These are phyloP conservation scores for Desmodesmus armatus DNA, from an alignment of 139 green algal species.

Conservation along the genomic window DNA sequence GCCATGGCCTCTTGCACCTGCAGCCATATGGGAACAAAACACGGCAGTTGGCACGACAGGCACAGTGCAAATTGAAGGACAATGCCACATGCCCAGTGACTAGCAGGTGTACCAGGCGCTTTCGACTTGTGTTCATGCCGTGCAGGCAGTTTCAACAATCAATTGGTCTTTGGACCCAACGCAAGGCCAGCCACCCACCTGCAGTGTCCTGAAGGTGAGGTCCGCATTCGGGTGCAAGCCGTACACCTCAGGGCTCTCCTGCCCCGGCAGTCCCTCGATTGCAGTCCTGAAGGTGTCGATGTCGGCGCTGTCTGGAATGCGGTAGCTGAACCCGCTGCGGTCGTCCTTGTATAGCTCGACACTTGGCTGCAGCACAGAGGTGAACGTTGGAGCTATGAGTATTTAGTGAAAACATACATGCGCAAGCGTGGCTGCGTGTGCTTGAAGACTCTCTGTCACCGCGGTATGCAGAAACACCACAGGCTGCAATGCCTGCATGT, in stretches of 20 bases:
- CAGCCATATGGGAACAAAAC: no score
- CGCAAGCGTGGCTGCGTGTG: no score
- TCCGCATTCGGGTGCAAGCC: conserved; percentile 96
- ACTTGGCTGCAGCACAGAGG: conserved; percentile 18
- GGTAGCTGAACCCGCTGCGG: conserved; percentile 73
- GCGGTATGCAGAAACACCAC: no score
- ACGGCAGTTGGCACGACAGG: neutral
- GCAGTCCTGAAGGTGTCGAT: conserved; percentile 82
- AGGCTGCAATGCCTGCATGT: no score
- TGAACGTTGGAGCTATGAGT: no score
- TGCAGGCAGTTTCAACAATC: no score
- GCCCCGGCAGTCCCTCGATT: conserved; percentile 86
- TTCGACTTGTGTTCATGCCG: no score
- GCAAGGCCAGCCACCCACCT: no score
- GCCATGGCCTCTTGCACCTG: conserved; percentile 77
- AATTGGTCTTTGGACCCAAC: no score
- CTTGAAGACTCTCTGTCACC: no score
- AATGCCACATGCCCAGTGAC: neutral
- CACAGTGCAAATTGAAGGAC: neutral
- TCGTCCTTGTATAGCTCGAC: conserved; percentile 80
- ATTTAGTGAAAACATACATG: no score
- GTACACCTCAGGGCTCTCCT: conserved; percentile 93
- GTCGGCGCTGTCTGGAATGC: conserved; percentile 81
- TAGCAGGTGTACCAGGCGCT: neutral
- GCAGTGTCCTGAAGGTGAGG: conserved; percentile 92